Percentiles rank a stretch among this genome's conserved stretches.
phyloP scores from a whole-genome alignment of 441 rosid genomes.

The Oxalis stricta region DNA sequence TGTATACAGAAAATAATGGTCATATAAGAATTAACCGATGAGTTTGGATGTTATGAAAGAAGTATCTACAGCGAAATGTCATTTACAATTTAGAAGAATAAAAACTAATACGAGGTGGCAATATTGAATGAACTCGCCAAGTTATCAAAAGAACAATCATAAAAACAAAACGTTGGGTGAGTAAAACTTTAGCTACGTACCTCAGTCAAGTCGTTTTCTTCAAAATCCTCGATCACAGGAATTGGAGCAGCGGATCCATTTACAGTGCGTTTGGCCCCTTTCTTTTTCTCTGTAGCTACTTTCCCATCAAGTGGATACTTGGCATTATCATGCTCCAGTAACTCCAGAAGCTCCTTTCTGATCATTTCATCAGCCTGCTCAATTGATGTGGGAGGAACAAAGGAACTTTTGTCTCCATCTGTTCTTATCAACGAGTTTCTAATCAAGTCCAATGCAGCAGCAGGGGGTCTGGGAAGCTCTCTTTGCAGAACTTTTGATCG shows the following conservation, averaged over 20 bases:
- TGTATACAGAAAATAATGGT: too few species aligned
- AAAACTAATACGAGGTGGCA: not conserved
- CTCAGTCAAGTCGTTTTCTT: slow-evolving; percentile 68
- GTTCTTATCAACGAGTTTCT: slow-evolving; percentile 66
- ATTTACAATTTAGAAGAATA: not conserved
- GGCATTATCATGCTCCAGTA: slow-evolving; percentile 90
- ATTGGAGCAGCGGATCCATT: slow-evolving; percentile 36
- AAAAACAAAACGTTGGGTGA: not conserved
- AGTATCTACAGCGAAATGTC: too few species aligned
- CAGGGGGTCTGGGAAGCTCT: slow-evolving; percentile 90
- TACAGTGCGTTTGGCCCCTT: slow-evolving; percentile 49
- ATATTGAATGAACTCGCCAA: too few species aligned
- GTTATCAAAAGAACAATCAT: not conserved
- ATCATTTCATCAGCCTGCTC: slow-evolving; percentile 93
- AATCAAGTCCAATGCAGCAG: slow-evolving; percentile 75
- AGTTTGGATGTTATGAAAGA: too few species aligned
- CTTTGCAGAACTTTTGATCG: slow-evolving; percentile 96
- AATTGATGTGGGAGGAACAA: slow-evolving; percentile 76
- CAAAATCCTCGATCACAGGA: slow-evolving; percentile 63
- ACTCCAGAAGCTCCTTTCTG: slow-evolving; percentile 55
- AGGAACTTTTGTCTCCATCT: slow-evolving; percentile 84
- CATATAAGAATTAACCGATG: too few species aligned
- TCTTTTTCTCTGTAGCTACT: slow-evolving; percentile 59
- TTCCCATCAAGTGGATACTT: slow-evolving; percentile 91
- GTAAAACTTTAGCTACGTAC: slow-evolving; percentile 19